Evolutionary conservation across 768 basidiomycete species (phyloP), one percentile per base, ranked within the genome.

Genomic region (Suillus americanus): DNA sequence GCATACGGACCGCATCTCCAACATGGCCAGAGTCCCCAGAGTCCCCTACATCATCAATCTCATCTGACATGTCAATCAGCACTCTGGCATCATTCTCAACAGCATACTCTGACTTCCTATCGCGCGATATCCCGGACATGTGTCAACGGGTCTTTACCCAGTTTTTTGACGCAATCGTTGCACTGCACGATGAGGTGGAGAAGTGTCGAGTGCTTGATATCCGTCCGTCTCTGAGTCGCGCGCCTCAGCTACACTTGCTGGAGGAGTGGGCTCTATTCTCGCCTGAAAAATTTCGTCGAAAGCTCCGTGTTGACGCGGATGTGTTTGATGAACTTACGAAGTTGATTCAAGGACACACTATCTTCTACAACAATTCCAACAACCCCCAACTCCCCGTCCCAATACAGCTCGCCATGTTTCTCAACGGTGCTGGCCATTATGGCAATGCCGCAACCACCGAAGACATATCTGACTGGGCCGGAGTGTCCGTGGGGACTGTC

Each of bases 221-320:
- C 46, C 5, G 2, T 41, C 38, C 9, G 8, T 20, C 4, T 23
- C 23, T 48, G 23, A 25, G 2, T 13, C 14, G 28, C 7, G 51
- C 25, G 2, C 62, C 62, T 14, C 62, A 62, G 62, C 51, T 62
- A 20, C 62, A 62, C 40, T 33, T 62, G 28, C 62, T 62, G 3
- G 13, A 54, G 8, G 37, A 62, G 38, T 62, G 51, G 51, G 51
- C 46, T 6, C 35, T 62, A 16, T n/a, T 38, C 10, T 53, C 9
- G 4, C 62, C 62, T 18, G n/a, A 40, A 14, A 48, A 55, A 3
- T 41, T 41, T 23, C 0, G 13, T 18, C 54, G 48, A 1, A 73
- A 76, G 56, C 73, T 79, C n/a, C 67, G 68, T 20, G 69, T 77
- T 4, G 38, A 54, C 3, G 74, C 72, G 9, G 55, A 63, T 12